Evolutionary conservation across 1,284 basidiomycete species (phyloP).

Genomic region (Trichosporon sp.): DNA sequence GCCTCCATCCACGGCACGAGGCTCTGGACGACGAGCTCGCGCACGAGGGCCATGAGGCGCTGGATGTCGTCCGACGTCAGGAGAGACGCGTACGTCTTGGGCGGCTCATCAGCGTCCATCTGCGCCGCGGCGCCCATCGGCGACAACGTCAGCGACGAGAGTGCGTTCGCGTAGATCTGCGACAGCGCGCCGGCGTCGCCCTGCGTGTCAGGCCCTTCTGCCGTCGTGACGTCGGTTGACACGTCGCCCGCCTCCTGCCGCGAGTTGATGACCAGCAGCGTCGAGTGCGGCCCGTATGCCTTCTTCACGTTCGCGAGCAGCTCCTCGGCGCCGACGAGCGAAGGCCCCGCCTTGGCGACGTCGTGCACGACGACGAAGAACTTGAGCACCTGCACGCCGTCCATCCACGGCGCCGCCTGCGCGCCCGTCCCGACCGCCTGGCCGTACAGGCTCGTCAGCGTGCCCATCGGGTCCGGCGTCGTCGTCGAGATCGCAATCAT

Average conservation of each 20-base stretch:
- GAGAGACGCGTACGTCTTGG: slow-evolving; percentile 41
- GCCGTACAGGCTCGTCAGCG: slow-evolving; percentile 35
- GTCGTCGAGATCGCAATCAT: slow-evolving; percentile 46
- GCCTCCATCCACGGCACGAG: slow-evolving; percentile 96
- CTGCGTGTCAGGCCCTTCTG: slow-evolving; percentile 27
- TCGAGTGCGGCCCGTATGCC: slow-evolving; percentile 47
- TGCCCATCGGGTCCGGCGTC: slow-evolving; percentile 40
- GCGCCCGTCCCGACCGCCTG: slow-evolving; percentile 31
- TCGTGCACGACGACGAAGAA: slow-evolving; percentile 51
- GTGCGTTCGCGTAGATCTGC: slow-evolving; percentile 42
- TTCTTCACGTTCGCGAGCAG: slow-evolving; percentile 44
- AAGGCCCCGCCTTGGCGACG: slow-evolving; percentile 34
- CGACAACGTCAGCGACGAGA: slow-evolving; percentile 38
- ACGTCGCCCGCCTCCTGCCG: slow-evolving; percentile 24
- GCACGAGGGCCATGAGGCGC: slow-evolving; percentile 71
- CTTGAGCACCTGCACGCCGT: slow-evolving; percentile 38
- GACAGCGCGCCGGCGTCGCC: slow-evolving; percentile 33
- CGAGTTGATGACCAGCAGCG: slow-evolving; percentile 48
- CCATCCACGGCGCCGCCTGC: slow-evolving; percentile 43
- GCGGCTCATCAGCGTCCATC: slow-evolving; percentile 10
- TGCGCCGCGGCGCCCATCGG: slow-evolving; percentile 28
- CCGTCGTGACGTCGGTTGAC: slow-evolving; percentile 20
- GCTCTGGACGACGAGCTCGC: slow-evolving; percentile 87
- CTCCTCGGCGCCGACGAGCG: slow-evolving; percentile 39
- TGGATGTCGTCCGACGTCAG: slow-evolving; percentile 74